Evolutionary conservation across 768 basidiomycete genomes (phyloP).

Genomic region (Tremella yokohamensis): DNA sequence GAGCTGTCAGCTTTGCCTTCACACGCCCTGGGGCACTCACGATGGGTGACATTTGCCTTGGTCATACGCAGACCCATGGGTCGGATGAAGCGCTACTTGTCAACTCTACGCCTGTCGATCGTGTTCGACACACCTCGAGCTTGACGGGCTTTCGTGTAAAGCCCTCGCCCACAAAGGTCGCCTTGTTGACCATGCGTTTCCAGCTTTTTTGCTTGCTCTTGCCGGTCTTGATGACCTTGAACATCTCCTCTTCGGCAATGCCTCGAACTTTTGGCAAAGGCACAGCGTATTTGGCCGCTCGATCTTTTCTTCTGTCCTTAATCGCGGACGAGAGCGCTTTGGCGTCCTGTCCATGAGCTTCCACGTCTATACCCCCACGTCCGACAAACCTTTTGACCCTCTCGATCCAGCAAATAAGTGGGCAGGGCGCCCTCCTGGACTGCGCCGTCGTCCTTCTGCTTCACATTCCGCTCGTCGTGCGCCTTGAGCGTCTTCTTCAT

Average conservation of each 20-base stretch:
- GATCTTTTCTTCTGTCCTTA: conserved; percentile 98
- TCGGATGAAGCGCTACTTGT: conserved; percentile 69
- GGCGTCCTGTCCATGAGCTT: conserved; percentile 60
- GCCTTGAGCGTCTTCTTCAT: conserved; percentile 99
- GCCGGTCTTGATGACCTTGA: conserved; percentile 97
- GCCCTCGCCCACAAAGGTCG: conserved; percentile 95
- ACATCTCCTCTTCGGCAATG: conserved; percentile 99
- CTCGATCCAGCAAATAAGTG: conserved; percentile 91
- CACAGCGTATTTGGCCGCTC: conserved; percentile 95
- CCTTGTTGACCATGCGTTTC: conserved; percentile 99
- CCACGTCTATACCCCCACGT: background rate
- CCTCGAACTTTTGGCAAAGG: conserved; percentile 95
- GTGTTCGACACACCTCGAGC: conserved; percentile 63
- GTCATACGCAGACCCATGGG: conserved; percentile 97
- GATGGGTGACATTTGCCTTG: conserved; percentile 98
- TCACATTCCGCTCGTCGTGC: conserved; percentile 97
- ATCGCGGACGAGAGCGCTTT: conserved; percentile 92
- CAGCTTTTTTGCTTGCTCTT: conserved; percentile 93
- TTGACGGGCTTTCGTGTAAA: conserved; percentile 99
- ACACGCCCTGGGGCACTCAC: conserved; percentile 54
- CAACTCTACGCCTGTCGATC: background rate
- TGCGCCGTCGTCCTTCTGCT: conserved; percentile 74
- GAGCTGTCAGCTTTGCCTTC: conserved; percentile 11
- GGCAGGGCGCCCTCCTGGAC: conserved; percentile 86
- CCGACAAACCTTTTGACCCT: conserved; percentile 69